Conservation (phyloP, 2,329 filamentous ascomycete genomes). For the Colletotrichum camelliae region DNA sequence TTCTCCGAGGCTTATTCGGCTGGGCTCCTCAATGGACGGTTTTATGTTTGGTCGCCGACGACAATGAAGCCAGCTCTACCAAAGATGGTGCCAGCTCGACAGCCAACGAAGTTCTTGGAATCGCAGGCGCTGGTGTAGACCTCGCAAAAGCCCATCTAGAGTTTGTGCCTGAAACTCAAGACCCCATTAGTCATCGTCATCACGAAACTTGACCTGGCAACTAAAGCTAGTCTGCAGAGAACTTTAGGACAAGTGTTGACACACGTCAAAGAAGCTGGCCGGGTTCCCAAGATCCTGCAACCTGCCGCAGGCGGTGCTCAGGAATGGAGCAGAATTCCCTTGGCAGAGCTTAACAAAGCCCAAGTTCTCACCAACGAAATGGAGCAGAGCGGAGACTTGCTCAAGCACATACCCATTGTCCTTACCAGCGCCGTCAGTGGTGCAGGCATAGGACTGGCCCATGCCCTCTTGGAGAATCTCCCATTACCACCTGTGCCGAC, state of each 20-base stretch:
- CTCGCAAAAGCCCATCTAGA: conserved; percentile 82
- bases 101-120: conserved; percentile 55
- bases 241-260: conserved; percentile 78
- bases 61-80: conserved; percentile 51
- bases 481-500: conserved; percentile 68
- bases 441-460: conserved; percentile 78
- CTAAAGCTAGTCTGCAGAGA: conserved; percentile 70
- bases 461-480: conserved; percentile 79
- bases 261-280: conserved; percentile 75
- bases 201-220: conserved; percentile 90
- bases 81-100: conserved; percentile 49
- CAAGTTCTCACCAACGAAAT: conserved; percentile 60
- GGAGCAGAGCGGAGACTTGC: conserved; percentile 42
- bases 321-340: conserved; percentile 62
- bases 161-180: conserved; percentile 79
- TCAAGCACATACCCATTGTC: conserved; percentile 77
- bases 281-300: conserved; percentile 76
- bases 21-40: conserved; percentile 96
- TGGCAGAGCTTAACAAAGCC: conserved; percentile 62
- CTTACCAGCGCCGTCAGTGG: conserved; percentile 89
- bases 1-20: conserved; percentile 86
- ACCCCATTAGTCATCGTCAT: conserved; percentile 82
- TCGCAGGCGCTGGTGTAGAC: conserved; percentile 66
- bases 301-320: conserved; percentile 53
- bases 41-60: conserved; percentile 85